Conservation (phyloP, 1,284 basidiomycete species). For the Filobasidium uniguttulatum region DNA sequence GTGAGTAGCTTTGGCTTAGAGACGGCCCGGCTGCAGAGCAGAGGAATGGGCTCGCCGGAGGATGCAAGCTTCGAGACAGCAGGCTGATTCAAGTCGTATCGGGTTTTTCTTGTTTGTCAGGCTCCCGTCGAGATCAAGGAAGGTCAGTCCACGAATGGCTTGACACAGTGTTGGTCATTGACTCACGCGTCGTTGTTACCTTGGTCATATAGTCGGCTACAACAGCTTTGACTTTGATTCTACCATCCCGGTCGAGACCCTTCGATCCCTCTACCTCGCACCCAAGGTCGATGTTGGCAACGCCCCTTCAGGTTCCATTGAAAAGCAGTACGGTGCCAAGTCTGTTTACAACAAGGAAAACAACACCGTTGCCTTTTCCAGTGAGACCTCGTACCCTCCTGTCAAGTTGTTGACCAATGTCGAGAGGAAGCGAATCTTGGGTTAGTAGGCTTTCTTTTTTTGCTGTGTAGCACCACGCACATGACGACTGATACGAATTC, state of each 20-base stretch:
- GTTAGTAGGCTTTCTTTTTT: constrained; percentile 15
- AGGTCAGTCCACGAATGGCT: background rate
- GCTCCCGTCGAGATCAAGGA: background rate
- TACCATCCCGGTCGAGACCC: constrained; percentile 58
- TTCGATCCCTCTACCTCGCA: constrained; percentile 66
- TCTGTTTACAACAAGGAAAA: constrained; percentile 66
- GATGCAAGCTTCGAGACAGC: background rate
- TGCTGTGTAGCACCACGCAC: background rate
- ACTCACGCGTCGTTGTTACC: background rate
- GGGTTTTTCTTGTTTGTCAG: background rate
- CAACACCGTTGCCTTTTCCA: constrained; percentile 76
- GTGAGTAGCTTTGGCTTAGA: background rate
- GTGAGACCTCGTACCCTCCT: constrained; percentile 76
- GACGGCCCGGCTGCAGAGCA: background rate
- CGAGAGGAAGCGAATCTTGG: constrained; percentile 68
- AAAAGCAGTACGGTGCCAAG: constrained; percentile 57
- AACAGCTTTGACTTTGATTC: constrained; percentile 77
- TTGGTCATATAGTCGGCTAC: constrained; percentile 51
- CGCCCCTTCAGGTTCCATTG: constrained; percentile 43
- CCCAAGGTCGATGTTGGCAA: constrained; percentile 40
- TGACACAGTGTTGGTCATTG: background rate
- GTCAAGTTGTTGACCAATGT: constrained; percentile 70
- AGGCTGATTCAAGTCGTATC: background rate
- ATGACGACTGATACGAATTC: background rate
- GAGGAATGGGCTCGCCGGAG: background rate